Evolutionary conservation across 192 early-diverging fungal genomes (phyloP), one percentile per base, ranked within the genome.

Genomic region (Thamnidium elegans): DNA sequence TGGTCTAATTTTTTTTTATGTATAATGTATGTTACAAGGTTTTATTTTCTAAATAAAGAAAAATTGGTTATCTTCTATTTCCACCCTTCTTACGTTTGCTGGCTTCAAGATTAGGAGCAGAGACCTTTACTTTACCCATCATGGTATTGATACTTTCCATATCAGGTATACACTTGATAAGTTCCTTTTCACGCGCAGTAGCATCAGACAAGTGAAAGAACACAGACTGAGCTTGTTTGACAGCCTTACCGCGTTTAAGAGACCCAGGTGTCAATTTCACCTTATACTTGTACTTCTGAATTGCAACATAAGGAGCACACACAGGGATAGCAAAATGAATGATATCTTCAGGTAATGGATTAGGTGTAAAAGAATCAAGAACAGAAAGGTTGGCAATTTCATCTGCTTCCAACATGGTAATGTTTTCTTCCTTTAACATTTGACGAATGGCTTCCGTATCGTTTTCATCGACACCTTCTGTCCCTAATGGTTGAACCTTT

Each of bases 211-310:
- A 58, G 34, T 65, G 66, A 39, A 79, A 54, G 30, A 77, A 78
- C 1, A 79, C 72, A 32, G 69, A 70, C 19, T 66, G 69, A 7
- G 70, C 78, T 52, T 71, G 72, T n/a, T 81, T 80, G 39, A 70
- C 68, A n/a, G 72, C 77, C 79, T 96, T 96, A 54, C 96, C 96
- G 73, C 91, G 90, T 72, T 98, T 98, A 73, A 90, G 76, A 14
- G 85, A 79, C 19, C 96, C 97, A 14, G 97, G 96, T 7, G 87
- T 77, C 26, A 99, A 79, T 70, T 99, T 99, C 31, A 95, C 87
- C 71, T 92, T 95, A 78, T 95, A 99, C 77, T 94, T 95, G 82
- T 87, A 96, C 64, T 89, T 86, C 30, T 88, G 87, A 13, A 99
- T 75, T 3, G 90, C 83, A 7, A 67, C 63, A 82, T 96, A 99